phyloP scores from a whole-genome alignment of 1,284 basidiomycete species.

The Butyriboletus appendiculatus region DNA sequence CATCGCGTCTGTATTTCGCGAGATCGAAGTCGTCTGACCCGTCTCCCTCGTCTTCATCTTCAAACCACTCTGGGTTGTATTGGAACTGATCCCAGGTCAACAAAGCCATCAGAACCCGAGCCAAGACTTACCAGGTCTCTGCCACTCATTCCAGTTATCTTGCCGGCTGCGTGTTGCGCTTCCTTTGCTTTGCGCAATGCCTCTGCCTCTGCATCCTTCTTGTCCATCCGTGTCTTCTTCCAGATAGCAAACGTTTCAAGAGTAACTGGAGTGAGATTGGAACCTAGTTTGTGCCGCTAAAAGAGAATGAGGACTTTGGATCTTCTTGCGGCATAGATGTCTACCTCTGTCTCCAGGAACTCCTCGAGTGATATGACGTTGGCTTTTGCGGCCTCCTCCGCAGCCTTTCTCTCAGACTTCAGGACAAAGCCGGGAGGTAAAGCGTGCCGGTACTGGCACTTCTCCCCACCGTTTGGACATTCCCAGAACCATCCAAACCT shows the following conservation, averaged over 20 bases:
- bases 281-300: slow-evolving; percentile 91
- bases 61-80: slow-evolving; percentile 96
- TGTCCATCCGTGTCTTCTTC: slow-evolving; percentile 93
- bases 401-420: slow-evolving; percentile 87
- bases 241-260: slow-evolving; percentile 90
- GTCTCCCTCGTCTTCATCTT: slow-evolving; percentile 79
- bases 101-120: slow-evolving; percentile 2
- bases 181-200: slow-evolving; percentile 86
- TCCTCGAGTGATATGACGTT: slow-evolving; percentile 94
- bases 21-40: slow-evolving; percentile 48
- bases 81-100: slow-evolving; percentile 63
- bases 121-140: slow-evolving; percentile 78
- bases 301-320: slow-evolving; percentile 9
- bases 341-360: slow-evolving; percentile 95
- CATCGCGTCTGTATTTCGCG: slow-evolving; percentile 28
- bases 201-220: slow-evolving; percentile 88
- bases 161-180: slow-evolving; percentile 83
- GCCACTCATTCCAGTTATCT: slow-evolving; percentile 92
- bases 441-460: slow-evolving; percentile 95
- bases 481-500: slow-evolving; percentile 95
- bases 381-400: slow-evolving; percentile 84
- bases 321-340: slow-evolving; percentile 15
- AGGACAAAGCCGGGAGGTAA: slow-evolving; percentile 95
- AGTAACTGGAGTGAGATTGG: slow-evolving; percentile 95
- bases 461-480: slow-evolving; percentile 79